Base-by-base conservation (phyloP, 495 filamentous ascomycete species). In the Neurospora tetrasperma region DNA sequence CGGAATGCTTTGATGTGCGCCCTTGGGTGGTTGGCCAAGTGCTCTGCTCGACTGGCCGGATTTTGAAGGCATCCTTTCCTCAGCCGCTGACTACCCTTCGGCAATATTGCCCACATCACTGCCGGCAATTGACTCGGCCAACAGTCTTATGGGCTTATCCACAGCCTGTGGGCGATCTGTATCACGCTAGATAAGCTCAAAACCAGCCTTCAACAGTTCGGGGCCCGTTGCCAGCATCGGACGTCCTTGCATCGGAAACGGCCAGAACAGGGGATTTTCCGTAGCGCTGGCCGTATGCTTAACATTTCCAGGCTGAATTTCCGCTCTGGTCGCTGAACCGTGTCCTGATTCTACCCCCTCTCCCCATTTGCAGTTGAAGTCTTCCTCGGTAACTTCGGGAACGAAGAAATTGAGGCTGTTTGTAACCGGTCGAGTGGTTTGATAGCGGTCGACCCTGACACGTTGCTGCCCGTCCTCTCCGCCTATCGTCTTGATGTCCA, bases 241-340 rank as follows among this genome's bases (percentile, higher is more conserved):
- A n/a, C 84, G 77, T 3, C 85, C 86, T 70, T 88, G 86, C 79
- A 87, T 83, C 1, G 86, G 86, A 73, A 88, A 88, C 2, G 85
- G 85, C 84, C 85, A 87, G 39, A 88, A 88, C 43, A 88, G 73
- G 12, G 85, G 85, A 66, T 84, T 85, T 62, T 85, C 82, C 43
- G 78, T 59, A 66, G 75, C 73, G 59, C 72, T 79, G 42, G 73
- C 74, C 71, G 66, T 70, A 43, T 70, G 72, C 70, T 11, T 75
- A 62, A 27, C 23, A 69, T 54, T 69, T 54, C 71, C 66, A 68
- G 44, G 27, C 20, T 69, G 70, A 48, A 74, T 44, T 9, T 69
- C 42, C 69, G 46, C 16, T 31, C 23, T 14, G 31, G 70, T 73
- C 9, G 71, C 70, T n/a, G 75, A 35, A 40, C 48, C 69, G 42